These are phyloP conservation scores for Paraphoma chrysanthemicola DNA, from an alignment of 2,329 filamentous ascomycete species.

Conservation along the genomic window DNA sequence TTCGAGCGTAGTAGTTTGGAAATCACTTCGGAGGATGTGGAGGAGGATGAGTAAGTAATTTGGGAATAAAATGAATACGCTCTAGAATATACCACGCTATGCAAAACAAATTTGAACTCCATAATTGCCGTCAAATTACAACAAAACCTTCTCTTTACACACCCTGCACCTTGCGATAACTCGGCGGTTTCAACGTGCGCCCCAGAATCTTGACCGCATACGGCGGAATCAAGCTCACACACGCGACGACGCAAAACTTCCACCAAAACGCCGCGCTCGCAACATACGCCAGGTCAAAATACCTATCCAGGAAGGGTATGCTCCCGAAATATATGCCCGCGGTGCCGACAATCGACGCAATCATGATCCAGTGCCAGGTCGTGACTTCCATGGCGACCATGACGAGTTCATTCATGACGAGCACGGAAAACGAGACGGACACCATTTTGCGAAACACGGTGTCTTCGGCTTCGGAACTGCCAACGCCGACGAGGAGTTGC, in stretches of 20 bases:
- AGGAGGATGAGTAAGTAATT: too few relatives aligned
- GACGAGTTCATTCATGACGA: constrained; percentile 91
- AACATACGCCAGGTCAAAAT: constrained; percentile 85
- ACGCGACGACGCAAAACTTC: constrained; percentile 81
- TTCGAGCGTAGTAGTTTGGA: too few relatives aligned
- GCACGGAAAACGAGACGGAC: constrained; percentile 86
- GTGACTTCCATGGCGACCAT: constrained; percentile 98
- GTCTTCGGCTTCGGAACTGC: constrained; percentile 42
- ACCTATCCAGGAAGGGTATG: constrained; percentile 85
- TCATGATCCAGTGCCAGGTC: constrained; percentile 96
- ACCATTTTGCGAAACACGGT: constrained; percentile 68
- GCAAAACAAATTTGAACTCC: too few relatives aligned
- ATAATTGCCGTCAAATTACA: too few relatives aligned
- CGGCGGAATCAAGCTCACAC: constrained; percentile 83
- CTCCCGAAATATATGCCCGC: constrained; percentile 80
- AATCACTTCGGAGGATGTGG: too few relatives aligned
- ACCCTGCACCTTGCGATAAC: constrained; percentile 89
- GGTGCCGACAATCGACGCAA: constrained; percentile 82
- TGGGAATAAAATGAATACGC: too few relatives aligned
- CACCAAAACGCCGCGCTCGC: constrained; percentile 84
- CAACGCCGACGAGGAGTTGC: constrained; percentile 82
- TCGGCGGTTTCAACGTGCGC: constrained; percentile 86
- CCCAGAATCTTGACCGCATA: constrained; percentile 87
- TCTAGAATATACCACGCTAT: background rate
- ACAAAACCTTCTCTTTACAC: constrained; percentile 51